phyloP scores from a whole-genome alignment of 306 rosid genomes.

The Vigna reflexopilosa region DNA sequence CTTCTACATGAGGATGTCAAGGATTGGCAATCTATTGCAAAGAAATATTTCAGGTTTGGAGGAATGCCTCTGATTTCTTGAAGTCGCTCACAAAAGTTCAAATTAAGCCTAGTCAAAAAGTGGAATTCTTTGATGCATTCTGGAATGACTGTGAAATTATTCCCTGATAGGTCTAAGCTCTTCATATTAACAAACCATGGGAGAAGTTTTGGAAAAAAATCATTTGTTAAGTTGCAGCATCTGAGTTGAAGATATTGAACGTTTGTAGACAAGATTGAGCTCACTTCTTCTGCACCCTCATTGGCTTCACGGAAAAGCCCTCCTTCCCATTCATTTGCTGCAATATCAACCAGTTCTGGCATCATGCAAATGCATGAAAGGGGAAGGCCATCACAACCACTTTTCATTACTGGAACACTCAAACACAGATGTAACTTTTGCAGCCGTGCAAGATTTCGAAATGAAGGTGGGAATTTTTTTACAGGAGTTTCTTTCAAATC shows the following conservation, averaged over 20 bases:
- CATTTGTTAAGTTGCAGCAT: neutral
- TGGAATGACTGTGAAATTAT: neutral
- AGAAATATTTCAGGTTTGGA: neutral
- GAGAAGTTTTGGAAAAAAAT: neutral
- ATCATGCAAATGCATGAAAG: neutral
- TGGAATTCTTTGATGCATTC: neutral
- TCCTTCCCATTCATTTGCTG: neutral
- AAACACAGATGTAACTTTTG: neutral
- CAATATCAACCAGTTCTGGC: neutral
- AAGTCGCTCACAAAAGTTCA: neutral
- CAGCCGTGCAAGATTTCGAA: neutral
- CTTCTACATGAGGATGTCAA: neutral
- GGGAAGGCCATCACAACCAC: neutral
- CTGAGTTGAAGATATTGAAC: neutral
- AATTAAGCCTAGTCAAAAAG: neutral
- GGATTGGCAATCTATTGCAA: neutral
- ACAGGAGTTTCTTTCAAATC: neutral
- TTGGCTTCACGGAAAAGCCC: neutral
- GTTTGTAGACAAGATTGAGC: neutral
- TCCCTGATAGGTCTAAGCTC: neutral
- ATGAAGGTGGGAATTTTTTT: neutral
- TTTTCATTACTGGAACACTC: neutral
- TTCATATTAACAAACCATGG: neutral
- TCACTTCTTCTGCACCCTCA: neutral
- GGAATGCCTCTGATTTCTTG: neutral